phyloP scores from a whole-genome alignment of 345 rosid species.

The Physaria fendleri region DNA sequence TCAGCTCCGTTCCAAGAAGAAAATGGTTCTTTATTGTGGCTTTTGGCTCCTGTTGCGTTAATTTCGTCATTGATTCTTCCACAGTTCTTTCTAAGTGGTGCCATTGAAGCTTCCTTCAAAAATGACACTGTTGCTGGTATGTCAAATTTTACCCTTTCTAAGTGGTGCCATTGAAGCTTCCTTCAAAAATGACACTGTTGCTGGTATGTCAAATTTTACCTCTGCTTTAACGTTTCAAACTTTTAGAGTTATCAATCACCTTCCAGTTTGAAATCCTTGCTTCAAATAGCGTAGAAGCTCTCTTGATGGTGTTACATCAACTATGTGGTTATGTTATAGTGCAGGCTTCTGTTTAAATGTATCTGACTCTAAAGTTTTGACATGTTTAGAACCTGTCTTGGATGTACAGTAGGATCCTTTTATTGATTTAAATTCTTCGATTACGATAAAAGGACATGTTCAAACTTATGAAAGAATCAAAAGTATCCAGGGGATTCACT shows the following conservation, averaged over 20 bases:
- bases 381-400: background rate
- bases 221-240: background rate
- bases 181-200: slow-evolving; percentile 45
- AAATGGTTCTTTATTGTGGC: slow-evolving; percentile 65
- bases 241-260: background rate
- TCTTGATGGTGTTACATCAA: background rate
- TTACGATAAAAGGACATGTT: no score
- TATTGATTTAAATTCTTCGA: no score
- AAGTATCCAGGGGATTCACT: no score
- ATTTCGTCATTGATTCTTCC: slow-evolving; percentile 62
- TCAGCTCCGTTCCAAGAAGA: slow-evolving; percentile 65
- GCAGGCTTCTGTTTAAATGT: background rate
- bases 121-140: slow-evolving; percentile 48
- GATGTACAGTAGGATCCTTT: no score
- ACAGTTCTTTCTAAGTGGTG: slow-evolving; percentile 55
- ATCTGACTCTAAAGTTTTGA: slow-evolving; percentile 1
- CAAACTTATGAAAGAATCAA: no score
- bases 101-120: slow-evolving; percentile 45
- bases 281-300: background rate
- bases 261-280: background rate
- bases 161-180: slow-evolving; percentile 45
- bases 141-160: slow-evolving; percentile 36
- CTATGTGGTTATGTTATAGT: background rate
- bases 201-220: slow-evolving; percentile 23
- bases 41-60: slow-evolving; percentile 62